phyloP scores from a whole-genome alignment of 345 rosid genomes.

The Hibiscus mutabilis region DNA sequence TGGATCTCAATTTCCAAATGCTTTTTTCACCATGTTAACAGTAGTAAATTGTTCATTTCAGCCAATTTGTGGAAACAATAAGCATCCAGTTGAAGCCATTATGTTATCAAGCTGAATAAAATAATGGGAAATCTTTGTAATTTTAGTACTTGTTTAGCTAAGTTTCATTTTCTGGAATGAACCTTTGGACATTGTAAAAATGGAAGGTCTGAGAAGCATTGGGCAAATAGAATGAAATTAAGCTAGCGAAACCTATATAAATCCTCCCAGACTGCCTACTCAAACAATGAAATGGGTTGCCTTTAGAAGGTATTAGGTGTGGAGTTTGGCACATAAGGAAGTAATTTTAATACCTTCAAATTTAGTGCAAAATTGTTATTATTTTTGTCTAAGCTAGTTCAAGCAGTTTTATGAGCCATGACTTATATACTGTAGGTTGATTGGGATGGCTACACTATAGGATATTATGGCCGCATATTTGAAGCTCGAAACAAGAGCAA shows the following conservation, averaged over 20 bases:
- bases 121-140: not conserved
- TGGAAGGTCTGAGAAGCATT: not conserved
- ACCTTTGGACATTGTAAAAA: not conserved
- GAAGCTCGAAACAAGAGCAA: constrained; percentile 98
- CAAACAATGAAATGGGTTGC: too few relatives aligned
- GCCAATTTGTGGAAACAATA: not conserved
- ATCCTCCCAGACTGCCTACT: too few relatives aligned
- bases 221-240: too few relatives aligned
- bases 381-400: not conserved
- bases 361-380: not conserved
- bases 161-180: not conserved
- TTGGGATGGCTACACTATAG: constrained; percentile 97
- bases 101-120: not conserved
- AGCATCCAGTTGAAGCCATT: not conserved
- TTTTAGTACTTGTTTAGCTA: not conserved
- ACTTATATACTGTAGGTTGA: constrained; percentile 53
- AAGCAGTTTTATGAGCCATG: constrained; percentile 5
- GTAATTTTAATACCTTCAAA: not conserved
- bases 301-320: not conserved
- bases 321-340: not conserved
- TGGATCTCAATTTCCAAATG: not conserved
- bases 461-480: constrained; percentile 97
- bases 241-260: too few relatives aligned
- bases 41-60: not conserved
- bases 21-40: not conserved